Evolutionary conservation across 2,329 filamentous ascomycete species (phyloP).

Genomic region (Ceratocystis colombiana): DNA sequence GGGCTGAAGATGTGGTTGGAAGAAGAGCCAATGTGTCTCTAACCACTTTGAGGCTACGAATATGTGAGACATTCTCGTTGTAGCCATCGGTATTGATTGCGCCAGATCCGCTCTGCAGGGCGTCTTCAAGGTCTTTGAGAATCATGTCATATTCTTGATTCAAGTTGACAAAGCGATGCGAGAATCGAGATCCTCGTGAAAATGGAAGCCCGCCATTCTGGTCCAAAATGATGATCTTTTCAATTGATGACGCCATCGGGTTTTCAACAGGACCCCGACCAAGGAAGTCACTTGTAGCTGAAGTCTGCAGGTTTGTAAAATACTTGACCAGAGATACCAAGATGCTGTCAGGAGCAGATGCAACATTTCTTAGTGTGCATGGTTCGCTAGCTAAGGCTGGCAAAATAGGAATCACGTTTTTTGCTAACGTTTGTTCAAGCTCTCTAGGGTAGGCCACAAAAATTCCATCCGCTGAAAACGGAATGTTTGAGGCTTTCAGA

Average conservation of each 20-base stretch:
- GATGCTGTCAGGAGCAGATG: constrained; percentile 47
- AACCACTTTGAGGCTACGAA: constrained; percentile 62
- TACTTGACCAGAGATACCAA: constrained; percentile 68
- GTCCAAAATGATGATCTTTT: constrained; percentile 82
- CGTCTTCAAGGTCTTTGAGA: constrained; percentile 38
- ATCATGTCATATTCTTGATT: constrained; percentile 74
- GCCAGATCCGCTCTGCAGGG: constrained; percentile 25
- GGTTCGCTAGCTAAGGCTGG: constrained; percentile 23
- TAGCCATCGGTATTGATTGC: constrained; percentile 9
- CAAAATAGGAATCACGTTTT: constrained; percentile 19
- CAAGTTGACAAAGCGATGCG: constrained; percentile 68
- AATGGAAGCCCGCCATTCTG: constrained; percentile 75
- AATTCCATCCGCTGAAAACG: constrained; percentile 17
- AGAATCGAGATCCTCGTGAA: constrained; percentile 34
- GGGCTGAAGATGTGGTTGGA: constrained; percentile 71
- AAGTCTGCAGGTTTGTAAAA: constrained; percentile 56
- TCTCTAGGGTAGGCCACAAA: constrained; percentile 21
- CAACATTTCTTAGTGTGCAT: constrained; percentile 16
- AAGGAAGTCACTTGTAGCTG: constrained; percentile 17
- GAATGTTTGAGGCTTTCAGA: neutral
- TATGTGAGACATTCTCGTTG: constrained; percentile 39
- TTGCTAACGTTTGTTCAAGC: constrained; percentile 16
- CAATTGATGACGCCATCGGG: constrained; percentile 51
- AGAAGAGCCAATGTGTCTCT: constrained; percentile 62
- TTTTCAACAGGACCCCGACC: constrained; percentile 11